Percentiles rank a stretch among this genome's conserved stretches.
These are phyloP conservation scores for Nannizziopsis arthrosporioides DNA, from an alignment of 2,329 filamentous ascomycete genomes.

Conservation along the genomic window DNA sequence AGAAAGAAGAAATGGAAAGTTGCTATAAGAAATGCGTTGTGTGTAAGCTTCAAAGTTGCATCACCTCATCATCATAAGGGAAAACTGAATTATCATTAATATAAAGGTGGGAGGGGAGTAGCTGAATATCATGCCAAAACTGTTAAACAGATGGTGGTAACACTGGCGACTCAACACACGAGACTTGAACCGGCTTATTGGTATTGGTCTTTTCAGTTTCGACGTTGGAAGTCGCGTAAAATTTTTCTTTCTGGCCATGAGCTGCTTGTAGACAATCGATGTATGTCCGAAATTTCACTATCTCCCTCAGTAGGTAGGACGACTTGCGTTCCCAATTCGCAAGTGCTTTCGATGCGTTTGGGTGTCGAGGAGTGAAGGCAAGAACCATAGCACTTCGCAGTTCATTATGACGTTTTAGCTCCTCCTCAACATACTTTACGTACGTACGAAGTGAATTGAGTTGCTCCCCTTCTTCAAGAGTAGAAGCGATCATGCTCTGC, in stretches of 20 bases:
- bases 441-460: constrained; percentile 63
- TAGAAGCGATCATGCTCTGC: constrained; percentile 79
- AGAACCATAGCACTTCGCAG: constrained; percentile 76
- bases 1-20: not conserved
- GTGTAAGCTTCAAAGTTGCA: not conserved
- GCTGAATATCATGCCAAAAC: not conserved
- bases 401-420: constrained; percentile 78
- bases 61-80: too few relatives aligned
- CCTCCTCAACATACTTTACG: constrained; percentile 72
- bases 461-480: constrained; percentile 67
- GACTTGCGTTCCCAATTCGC: constrained; percentile 96
- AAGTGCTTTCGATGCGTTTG: constrained; percentile 75
- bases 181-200: not conserved
- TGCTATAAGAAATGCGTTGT: not conserved
- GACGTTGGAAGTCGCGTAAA: constrained; percentile 41
- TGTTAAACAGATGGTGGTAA: not conserved
- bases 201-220: constrained; percentile 8
- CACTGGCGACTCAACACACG: not conserved
- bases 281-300: constrained; percentile 93
- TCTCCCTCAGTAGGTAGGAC: constrained; percentile 79
- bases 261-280: constrained; percentile 73
- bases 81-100: not conserved
- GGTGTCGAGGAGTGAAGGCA: constrained; percentile 74
- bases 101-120: not conserved
- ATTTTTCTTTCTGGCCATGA: constrained; percentile 55